These are phyloP conservation scores for Monosporascus sp. DNA, from an alignment of 2,329 filamentous ascomycete genomes.

Conservation along the genomic window DNA sequence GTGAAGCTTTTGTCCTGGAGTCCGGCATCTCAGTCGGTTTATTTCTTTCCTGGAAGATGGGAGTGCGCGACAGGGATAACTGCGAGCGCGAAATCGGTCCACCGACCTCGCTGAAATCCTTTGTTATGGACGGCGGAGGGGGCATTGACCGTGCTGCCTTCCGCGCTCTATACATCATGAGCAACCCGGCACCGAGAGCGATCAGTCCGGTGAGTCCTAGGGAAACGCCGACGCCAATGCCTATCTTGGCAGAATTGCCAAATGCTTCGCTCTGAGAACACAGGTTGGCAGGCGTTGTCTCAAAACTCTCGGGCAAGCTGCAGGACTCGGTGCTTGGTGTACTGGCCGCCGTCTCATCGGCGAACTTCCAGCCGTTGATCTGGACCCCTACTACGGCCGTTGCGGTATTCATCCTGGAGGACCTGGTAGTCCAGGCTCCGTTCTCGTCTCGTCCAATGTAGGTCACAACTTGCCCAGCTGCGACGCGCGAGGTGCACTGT, in stretches of 20 bases:
- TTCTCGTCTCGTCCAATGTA: constrained; percentile 3
- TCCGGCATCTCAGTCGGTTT: constrained; percentile 6
- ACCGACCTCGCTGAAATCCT: constrained; percentile 3
- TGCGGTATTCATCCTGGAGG: constrained; percentile 6
- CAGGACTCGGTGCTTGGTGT: constrained; percentile 6
- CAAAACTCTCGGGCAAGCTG: background rate
- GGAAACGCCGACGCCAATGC: constrained; percentile 14
- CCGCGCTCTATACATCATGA: constrained; percentile 13
- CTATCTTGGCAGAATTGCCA: constrained; percentile 4
- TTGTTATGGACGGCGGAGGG: constrained; percentile 2
- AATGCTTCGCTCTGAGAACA: background rate
- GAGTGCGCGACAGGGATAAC: constrained; percentile 4
- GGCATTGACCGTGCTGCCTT: constrained; percentile 4
- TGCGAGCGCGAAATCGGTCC: constrained; percentile 6
- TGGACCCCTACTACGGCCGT: constrained; percentile 10
- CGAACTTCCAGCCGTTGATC: constrained; percentile 15
- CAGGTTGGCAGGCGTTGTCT: background rate
- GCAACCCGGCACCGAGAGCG: constrained; percentile 11
- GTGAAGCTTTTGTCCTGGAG: constrained; percentile 1
- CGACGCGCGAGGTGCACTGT: constrained; percentile 11
- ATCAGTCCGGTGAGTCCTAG: constrained; percentile 14
- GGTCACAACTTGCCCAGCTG: constrained; percentile 8
- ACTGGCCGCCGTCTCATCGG: constrained; percentile 3
- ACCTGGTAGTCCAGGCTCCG: constrained; percentile 10
- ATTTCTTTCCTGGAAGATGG: constrained; percentile 4